Evolutionary conservation across 306 rosid species (phyloP), one percentile per base, ranked within the genome.

Genomic region (Cercis canadensis): DNA sequence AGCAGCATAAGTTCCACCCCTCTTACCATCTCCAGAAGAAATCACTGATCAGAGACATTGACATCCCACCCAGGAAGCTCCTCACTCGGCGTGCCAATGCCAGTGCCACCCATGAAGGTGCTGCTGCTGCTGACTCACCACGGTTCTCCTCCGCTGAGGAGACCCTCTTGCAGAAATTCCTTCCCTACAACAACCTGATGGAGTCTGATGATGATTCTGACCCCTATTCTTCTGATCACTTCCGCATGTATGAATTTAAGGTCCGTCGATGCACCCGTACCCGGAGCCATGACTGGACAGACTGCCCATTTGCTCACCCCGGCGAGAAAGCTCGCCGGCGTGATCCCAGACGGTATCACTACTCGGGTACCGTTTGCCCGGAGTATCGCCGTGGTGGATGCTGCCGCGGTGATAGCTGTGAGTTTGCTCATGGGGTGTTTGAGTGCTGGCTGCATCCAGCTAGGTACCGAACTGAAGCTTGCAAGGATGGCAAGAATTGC

Each of bases 231-330:
- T 86, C 96, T 2, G 98, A 94, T 13, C 80, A 85, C 36, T 94
- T 94, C 76, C 86, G 97, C 4, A 94, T 94, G 92, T 94, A 74
- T 33, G 98, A 94, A 83, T 94, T 90, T 78, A 94, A 94, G 84
- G 83, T 94, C 51, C 87, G 97, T 12, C 82, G 87, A 2, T 94
- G 98, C 73, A 87, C 86, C 2, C 92, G 98, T 5, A 86, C 90
- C 81, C 88, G 98, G 36, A 94, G 97, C 78, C 98, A 94, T 50
- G 98, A 94, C 77, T 94, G 98, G 98, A 94, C 98, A 0, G 95
- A 94, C 75, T 94, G 98, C 41, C 96, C 98, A 2, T 94, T 88
- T 1, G 88, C 89, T 1, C 98, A 94, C 7, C 95, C 92, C 0
- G 97, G 98, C 0, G 98, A 90, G 73, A 94, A 90, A 73, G 98